A percentile compares a stretch with the other conserved stretches of the same genome.
These are phyloP conservation scores for Phellinidium pouzarii DNA, from an alignment of 1,284 basidiomycete species.

Conservation along the genomic window DNA sequence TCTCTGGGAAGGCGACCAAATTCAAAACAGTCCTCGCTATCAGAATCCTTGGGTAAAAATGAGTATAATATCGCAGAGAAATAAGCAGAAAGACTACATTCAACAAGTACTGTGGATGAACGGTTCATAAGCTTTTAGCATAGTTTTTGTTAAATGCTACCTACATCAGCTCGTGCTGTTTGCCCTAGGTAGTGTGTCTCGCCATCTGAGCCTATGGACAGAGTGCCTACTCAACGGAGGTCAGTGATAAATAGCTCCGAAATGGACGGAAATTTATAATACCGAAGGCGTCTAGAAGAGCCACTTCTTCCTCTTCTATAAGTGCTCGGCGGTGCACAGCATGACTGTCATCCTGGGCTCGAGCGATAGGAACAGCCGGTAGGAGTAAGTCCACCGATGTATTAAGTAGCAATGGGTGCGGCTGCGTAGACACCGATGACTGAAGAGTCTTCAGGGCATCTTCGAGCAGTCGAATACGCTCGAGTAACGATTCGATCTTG, in stretches of 20 bases:
- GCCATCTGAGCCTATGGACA: slow-evolving; percentile 48
- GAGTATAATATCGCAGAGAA: not conserved
- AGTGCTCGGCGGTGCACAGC: slow-evolving; percentile 7
- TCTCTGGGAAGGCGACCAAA: slow-evolving; percentile 13
- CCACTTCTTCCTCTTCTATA: slow-evolving; percentile 35
- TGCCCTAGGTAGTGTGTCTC: slow-evolving; percentile 53
- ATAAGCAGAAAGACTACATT: slow-evolving; percentile 9
- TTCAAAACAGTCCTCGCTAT: slow-evolving; percentile 11
- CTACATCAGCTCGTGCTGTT: slow-evolving; percentile 58
- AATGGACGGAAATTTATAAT: not conserved
- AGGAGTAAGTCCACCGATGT: slow-evolving; percentile 19
- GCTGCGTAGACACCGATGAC: slow-evolving; percentile 36
- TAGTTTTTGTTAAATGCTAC: slow-evolving; percentile 16
- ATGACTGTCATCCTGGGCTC: not conserved
- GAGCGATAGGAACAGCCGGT: slow-evolving; percentile 7
- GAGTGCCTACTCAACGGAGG: slow-evolving; percentile 38
- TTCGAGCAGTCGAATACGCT: slow-evolving; percentile 54
- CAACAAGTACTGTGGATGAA: slow-evolving; percentile 11
- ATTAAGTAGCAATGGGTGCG: slow-evolving; percentile 39
- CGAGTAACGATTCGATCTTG: slow-evolving; percentile 46
- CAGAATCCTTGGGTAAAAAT: slow-evolving; percentile 9
- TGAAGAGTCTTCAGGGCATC: slow-evolving; percentile 45
- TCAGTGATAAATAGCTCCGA: not conserved
- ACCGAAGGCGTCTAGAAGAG: not conserved
- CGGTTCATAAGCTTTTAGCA: not conserved